phyloP scores from a whole-genome alignment of 352 stramenopile species.

The Phytophthora pini region DNA sequence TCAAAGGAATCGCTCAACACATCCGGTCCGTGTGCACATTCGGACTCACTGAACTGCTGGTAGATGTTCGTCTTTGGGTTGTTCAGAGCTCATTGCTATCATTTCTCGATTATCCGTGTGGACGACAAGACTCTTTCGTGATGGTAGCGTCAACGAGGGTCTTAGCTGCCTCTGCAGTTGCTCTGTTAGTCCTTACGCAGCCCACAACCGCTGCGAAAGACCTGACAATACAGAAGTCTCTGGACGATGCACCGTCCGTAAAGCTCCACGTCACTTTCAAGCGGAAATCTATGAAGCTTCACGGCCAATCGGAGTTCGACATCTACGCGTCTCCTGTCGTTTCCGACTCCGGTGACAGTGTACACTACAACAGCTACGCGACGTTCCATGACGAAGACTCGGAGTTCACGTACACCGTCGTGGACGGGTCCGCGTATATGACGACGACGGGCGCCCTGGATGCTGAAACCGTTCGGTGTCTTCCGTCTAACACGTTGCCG shows the following conservation, averaged over 20 bases:
- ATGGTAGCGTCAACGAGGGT: neutral
- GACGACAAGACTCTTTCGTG: neutral
- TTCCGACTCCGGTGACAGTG: constrained; percentile 4
- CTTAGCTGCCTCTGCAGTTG: neutral
- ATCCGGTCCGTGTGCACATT: neutral
- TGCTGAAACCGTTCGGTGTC: constrained; percentile 23
- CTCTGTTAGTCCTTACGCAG: neutral
- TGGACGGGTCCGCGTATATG: constrained; percentile 34
- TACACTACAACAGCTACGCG: constrained; percentile 37
- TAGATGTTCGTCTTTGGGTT: constrained; percentile 1
- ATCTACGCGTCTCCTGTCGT: constrained; percentile 36
- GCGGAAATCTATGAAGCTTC: constrained; percentile 33
- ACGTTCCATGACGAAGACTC: constrained; percentile 21
- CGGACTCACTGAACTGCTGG: neutral
- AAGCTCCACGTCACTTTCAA: constrained; percentile 40
- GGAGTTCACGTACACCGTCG: constrained; percentile 29
- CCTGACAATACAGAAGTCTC: neutral
- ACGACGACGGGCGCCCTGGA: constrained; percentile 6
- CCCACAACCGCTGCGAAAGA: neutral
- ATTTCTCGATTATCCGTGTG: constrained; percentile 1
- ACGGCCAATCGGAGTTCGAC: constrained; percentile 36
- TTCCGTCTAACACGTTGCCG: constrained; percentile 24
- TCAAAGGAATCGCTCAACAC: neutral
- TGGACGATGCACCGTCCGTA: constrained; percentile 27
- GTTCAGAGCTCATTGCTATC: neutral